Evolutionary conservation across 208 protist species (phyloP).

Genomic region (Crithidia fasciculata): DNA sequence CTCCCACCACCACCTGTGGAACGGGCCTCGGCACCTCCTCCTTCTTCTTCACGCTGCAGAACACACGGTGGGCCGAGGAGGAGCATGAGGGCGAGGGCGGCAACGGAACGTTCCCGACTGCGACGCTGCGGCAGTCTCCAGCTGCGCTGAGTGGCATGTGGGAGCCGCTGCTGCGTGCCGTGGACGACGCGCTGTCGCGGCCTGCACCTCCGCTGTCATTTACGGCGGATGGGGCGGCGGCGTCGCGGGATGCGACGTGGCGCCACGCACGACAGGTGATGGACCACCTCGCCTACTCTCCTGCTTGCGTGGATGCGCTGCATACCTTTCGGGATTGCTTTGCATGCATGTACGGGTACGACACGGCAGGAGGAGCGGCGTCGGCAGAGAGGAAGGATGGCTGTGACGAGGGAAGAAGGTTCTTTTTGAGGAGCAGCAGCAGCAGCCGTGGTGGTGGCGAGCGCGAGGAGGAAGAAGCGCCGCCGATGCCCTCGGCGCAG

Average conservation of each 20-base stretch:
- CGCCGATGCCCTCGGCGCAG: background rate
- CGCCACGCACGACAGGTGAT: conserved; percentile 20
- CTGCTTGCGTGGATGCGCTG: conserved; percentile 48
- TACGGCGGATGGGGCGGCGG: background rate
- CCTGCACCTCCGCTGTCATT: background rate
- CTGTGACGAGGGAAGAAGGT: background rate
- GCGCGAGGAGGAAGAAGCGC: background rate
- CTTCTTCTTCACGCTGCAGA: conserved; percentile 51
- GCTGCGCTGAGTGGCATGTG: conserved; percentile 59
- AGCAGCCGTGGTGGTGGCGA: background rate
- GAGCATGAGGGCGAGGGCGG: background rate
- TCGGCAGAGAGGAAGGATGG: background rate
- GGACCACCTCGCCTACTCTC: conserved; percentile 16
- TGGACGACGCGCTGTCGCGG: conserved; percentile 42
- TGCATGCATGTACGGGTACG: conserved; percentile 59
- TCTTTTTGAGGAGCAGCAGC: background rate
- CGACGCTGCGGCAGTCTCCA: conserved; percentile 44
- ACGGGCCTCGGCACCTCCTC: conserved; percentile 5
- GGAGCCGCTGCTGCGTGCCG: conserved; percentile 62
- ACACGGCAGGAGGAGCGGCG: background rate
- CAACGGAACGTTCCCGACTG: conserved; percentile 43
- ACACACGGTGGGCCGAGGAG: conserved; percentile 10
- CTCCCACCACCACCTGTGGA: background rate
- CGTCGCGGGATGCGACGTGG: conserved; percentile 11
- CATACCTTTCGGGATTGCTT: conserved; percentile 59